Conservation (phyloP, 768 basidiomycete species). For the Fomitopsis serialis region DNA sequence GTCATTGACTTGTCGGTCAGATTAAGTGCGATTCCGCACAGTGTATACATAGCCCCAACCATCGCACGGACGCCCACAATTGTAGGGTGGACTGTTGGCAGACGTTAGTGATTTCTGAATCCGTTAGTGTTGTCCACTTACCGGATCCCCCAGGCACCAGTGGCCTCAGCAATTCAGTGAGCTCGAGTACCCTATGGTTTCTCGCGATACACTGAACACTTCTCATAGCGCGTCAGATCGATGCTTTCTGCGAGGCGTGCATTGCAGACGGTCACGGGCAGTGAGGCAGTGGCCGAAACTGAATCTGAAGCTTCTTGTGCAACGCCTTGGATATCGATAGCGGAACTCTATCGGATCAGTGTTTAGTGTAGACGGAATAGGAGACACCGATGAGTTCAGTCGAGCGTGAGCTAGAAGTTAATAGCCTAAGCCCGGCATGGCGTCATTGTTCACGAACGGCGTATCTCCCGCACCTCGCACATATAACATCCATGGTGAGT, state of each 20-base stretch:
- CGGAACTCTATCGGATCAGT: not conserved
- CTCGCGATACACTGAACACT: slow-evolving; percentile 10
- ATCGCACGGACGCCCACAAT: slow-evolving; percentile 38
- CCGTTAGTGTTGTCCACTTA: slow-evolving; percentile 3
- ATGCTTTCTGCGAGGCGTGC: slow-evolving; percentile 55
- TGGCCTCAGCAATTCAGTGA: slow-evolving; percentile 53
- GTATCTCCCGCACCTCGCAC: too few relatives aligned
- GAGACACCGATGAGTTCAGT: not conserved
- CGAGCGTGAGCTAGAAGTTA: not conserved
- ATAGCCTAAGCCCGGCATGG: not conserved
- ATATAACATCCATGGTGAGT: too few relatives aligned
- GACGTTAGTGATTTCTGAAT: slow-evolving; percentile 32
- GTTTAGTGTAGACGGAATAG: not conserved
- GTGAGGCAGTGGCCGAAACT: not conserved
- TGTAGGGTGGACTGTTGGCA: slow-evolving; percentile 46
- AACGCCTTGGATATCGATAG: not conserved
- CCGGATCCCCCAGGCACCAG: slow-evolving; percentile 12
- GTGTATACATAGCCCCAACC: slow-evolving; percentile 53
- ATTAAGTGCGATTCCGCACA: not conserved
- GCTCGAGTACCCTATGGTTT: not conserved
- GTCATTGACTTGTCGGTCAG: not conserved
- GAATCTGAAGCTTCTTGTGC: not conserved
- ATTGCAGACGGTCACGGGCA: not conserved
- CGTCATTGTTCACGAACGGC: not conserved
- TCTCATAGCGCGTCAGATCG: slow-evolving; percentile 50